phyloP scores from a whole-genome alignment of 352 stramenopile species.

The Globisporangium canariense region DNA sequence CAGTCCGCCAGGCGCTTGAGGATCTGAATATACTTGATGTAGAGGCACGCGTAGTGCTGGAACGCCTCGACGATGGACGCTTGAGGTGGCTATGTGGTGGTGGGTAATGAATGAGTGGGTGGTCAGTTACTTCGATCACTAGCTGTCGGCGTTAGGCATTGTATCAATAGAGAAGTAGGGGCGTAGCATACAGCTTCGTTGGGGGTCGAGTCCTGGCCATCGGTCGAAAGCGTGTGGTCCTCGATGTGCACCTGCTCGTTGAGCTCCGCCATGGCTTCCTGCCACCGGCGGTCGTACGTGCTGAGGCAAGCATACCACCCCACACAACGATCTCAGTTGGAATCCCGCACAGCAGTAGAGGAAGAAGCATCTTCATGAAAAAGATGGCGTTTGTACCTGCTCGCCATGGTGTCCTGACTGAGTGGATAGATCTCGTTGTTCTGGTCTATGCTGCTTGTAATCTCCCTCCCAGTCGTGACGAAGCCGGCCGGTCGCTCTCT shows the following conservation, averaged over 20 bases:
- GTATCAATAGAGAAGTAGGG: not conserved
- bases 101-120: too few species aligned
- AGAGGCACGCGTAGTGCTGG: constrained; percentile 93
- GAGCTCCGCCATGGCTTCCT: constrained; percentile 90
- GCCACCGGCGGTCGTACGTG: constrained; percentile 89
- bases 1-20: constrained; percentile 86
- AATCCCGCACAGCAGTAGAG: too few species aligned
- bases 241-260: constrained; percentile 92
- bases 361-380: not conserved
- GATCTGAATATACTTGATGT: constrained; percentile 95
- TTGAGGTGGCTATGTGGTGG: constrained; percentile 41
- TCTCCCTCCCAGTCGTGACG: not conserved
- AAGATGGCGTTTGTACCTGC: constrained; percentile 21
- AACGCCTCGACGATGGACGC: constrained; percentile 88
- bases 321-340: too few species aligned
- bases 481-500: not conserved
- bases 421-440: constrained; percentile 7
- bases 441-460: constrained; percentile 25
- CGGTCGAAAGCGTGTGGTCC: constrained; percentile 62
- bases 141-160: too few species aligned
- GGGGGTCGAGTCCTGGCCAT: constrained; percentile 27
- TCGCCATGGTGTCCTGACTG: constrained; percentile 25
- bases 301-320: constrained; percentile 22
- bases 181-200: constrained; percentile 34
- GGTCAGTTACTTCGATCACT: too few species aligned